Evolutionary conservation across 768 basidiomycete species (phyloP).

Genomic region (Pholiota molesta): DNA sequence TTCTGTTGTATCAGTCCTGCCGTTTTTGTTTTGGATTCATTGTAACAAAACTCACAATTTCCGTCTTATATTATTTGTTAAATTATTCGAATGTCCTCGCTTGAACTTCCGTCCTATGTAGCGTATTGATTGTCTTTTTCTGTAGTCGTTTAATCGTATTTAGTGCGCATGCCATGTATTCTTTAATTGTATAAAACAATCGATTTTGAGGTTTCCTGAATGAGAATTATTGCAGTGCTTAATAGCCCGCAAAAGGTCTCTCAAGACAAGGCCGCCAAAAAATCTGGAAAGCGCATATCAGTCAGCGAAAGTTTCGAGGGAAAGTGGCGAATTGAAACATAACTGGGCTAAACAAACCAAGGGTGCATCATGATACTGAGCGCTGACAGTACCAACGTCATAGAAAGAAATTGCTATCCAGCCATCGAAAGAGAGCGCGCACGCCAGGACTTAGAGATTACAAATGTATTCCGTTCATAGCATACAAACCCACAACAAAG

Average conservation of each 20-base stretch:
- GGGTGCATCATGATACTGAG: neutral
- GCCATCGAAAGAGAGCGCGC: neutral
- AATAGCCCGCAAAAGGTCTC: too few relatives aligned
- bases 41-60: slow-evolving; percentile 2
- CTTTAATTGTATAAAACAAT: neutral
- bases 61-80: slow-evolving; percentile 11
- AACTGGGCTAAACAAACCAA: slow-evolving; percentile 3
- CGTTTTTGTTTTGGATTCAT: neutral
- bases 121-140: slow-evolving; percentile 1
- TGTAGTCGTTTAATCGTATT: slow-evolving; percentile 11
- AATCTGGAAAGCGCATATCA: neutral
- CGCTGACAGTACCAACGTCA: neutral
- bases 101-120: neutral
- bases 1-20: slow-evolving; percentile 7
- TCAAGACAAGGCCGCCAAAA: neutral
- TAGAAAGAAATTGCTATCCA: neutral
- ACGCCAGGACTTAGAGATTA: neutral
- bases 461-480: neutral
- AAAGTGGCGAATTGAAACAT: neutral
- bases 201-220: neutral
- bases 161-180: neutral
- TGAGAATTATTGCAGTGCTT: neutral
- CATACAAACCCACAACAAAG: neutral
- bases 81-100: slow-evolving; percentile 1
- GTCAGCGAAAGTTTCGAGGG: neutral